Evolutionary conservation across 345 rosid genomes (phyloP), one percentile per base, ranked within the genome.

Genomic region (Hibiscus syriacus): DNA sequence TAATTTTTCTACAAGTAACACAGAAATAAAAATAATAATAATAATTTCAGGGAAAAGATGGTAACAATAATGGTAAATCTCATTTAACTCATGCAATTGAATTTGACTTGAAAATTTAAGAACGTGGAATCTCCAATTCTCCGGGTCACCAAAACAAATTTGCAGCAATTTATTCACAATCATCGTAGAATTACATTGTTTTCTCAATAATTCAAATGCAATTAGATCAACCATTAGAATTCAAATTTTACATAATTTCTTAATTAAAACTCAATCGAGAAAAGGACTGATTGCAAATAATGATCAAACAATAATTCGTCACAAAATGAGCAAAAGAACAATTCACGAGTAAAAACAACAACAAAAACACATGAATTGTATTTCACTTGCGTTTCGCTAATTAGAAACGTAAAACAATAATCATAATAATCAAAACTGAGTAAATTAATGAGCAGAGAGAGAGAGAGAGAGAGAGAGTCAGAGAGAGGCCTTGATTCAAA

Each of bases 401-500:
- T 38, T 38, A 45, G 12, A 5, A 12, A 32, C 14, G 4, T 22
- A 53, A 22, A 38, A 61, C 8, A 64, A 50, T 10, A 22, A 60
- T 29, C 7, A 62, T 22, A 9, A 59, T 8, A 56, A 63, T 67
- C 29, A 70, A 39, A 27, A 27, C 49, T 67, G 19, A 16, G 50
- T 39, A 55, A 72, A 38, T 41, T 54, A 25, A 27, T 5, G 55
- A 68, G 59, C 16, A 41, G 8, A n/a, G 7, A 46, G 2, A 17
- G 52, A 64, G 17, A 67, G 45, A 26, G 55, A 13, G n/a, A n/a
- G n/a, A n/a, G n/a, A n/a, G n/a, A n/a, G n/a, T n/a, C n/a, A n/a
- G n/a, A n/a, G n/a, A n/a, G n/a, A n/a, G 41, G 83, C 97, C 93
- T 82, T 84, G 86, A 66, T 66, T 82, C 70, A 86, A 73, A 19